phyloP scores from a whole-genome alignment of 495 filamentous ascomycete genomes.

The Penicillium maclennaniae region DNA sequence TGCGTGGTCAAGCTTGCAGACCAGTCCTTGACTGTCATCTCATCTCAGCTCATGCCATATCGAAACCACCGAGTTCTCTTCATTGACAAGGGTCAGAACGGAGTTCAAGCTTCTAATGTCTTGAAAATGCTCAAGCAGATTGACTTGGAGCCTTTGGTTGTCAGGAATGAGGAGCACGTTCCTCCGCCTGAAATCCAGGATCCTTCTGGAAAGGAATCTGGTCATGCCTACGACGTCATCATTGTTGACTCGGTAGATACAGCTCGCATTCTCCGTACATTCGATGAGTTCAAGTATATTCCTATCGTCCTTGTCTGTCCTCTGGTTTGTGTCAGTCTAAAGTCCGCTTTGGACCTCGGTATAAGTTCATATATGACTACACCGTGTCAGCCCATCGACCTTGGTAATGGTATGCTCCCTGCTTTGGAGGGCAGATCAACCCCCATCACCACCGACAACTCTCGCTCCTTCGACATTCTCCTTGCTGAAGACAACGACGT shows the following conservation, averaged over 20 bases:
- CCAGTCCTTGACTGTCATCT: constrained; percentile 74
- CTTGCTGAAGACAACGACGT: constrained; percentile 97
- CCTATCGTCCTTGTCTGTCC: constrained; percentile 93
- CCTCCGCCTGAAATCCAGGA: constrained; percentile 57
- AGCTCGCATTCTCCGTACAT: constrained; percentile 74
- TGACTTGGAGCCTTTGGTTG: constrained; percentile 76
- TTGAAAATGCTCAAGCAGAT: constrained; percentile 74
- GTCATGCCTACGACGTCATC: constrained; percentile 86
- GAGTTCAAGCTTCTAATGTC: constrained; percentile 68
- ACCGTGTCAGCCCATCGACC: constrained; percentile 88
- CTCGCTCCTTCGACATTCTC: constrained; percentile 92
- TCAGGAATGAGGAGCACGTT: constrained; percentile 60
- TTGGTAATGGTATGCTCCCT: constrained; percentile 98
- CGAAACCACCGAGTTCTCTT: constrained; percentile 86
- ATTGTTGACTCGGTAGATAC: constrained; percentile 94
- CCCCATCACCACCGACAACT: constrained; percentile 87
- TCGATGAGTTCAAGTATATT: constrained; percentile 97
- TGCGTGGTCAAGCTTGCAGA: constrained; percentile 86
- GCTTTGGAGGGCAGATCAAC: constrained; percentile 92
- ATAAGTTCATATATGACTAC: constrained; percentile 99
- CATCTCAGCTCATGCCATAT: constrained; percentile 83
- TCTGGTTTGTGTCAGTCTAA: constrained; percentile 85
- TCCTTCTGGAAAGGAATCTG: constrained; percentile 53
- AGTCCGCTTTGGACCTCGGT: constrained; percentile 90
- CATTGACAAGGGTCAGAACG: constrained; percentile 88